Evolutionary conservation across 2,329 filamentous ascomycete species (phyloP).

Genomic region (Catunica adiposa): DNA sequence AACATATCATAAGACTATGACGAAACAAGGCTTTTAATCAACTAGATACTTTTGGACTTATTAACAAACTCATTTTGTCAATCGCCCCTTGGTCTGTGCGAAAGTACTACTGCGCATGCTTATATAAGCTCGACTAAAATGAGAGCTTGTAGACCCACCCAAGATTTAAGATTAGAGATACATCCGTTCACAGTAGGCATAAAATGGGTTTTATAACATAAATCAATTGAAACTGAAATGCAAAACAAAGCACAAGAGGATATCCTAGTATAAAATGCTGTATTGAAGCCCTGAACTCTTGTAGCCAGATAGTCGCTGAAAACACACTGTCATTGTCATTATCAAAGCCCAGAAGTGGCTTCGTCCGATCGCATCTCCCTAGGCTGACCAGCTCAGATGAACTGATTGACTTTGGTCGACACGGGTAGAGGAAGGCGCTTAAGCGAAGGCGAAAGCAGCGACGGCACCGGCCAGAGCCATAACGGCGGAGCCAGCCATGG

Average conservation of each 20-base stretch:
- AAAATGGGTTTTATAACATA: background rate
- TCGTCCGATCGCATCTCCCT: slow-evolving; percentile 10
- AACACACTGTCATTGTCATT: slow-evolving; percentile 14
- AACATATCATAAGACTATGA: too few relatives aligned
- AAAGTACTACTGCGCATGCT: background rate
- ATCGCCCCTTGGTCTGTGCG: background rate
- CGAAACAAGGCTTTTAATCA: background rate
- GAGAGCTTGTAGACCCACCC: too few relatives aligned
- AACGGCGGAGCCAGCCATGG: slow-evolving; percentile 35
- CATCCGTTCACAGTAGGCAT: too few relatives aligned
- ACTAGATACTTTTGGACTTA: background rate
- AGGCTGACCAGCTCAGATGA: background rate
- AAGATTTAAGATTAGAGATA: too few relatives aligned
- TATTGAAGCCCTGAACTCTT: slow-evolving; percentile 14
- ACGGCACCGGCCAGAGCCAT: slow-evolving; percentile 39
- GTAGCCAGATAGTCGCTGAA: slow-evolving; percentile 3
- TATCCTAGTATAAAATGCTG: slow-evolving; percentile 14
- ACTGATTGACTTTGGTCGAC: background rate
- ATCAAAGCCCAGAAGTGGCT: slow-evolving; percentile 14
- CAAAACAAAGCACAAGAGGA: slow-evolving; percentile 12
- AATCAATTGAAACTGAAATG: slow-evolving; percentile 4
- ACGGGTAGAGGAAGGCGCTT: slow-evolving; percentile 22
- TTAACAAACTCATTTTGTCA: background rate
- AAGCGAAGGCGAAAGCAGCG: slow-evolving; percentile 37
- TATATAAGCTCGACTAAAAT: too few relatives aligned